Evolutionary conservation across 2,329 filamentous ascomycete genomes (phyloP), one percentile per base, ranked within the genome.

Genomic region (Harringtonia lauricola): DNA sequence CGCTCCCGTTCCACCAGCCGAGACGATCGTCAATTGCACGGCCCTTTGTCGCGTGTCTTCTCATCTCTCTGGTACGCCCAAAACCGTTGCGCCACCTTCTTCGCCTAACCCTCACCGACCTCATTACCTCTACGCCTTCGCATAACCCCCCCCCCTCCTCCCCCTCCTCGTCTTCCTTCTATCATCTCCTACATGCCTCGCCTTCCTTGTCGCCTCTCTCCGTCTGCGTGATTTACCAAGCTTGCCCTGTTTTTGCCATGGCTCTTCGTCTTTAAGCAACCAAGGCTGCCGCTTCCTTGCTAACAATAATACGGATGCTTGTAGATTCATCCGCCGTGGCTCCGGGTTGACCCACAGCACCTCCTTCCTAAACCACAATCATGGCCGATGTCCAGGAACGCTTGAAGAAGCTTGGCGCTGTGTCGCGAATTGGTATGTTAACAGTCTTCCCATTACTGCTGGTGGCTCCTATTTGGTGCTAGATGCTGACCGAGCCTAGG

Each of bases 381-480:
- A 75, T 75, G 71, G 64, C 67, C 58, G 71, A 74, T 59, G 59
- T 75, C 54, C 71, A 75, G 65, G 71, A 75, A 64, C 68, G 71
- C 56, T 67, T 75, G 57, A 75, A 74, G 71, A 75, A 75, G 71
- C 70, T 74, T 51, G 70, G 70, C 62, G 64, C 62, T 49, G 60
- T 59, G 52, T 69, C 70, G 59, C 69, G 71, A 64, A 86, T 81
- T 68, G 83, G 83, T 86, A 78, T 59, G 81, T 78, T 46, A 45
- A 42, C 46, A 26, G 45, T 18, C 46, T 18, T 17, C 30, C 6
- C 19, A 8, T 10, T n/a, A 6, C 12, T 38, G 42, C 21, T 30
- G 44, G 45, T 49, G 36, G 29, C 19, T 19, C 24, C 39, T 37
- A 43, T 45, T 2, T 15, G 8, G 8, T 37, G 38, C 22, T 14